phyloP scores from a whole-genome alignment of 495 filamentous ascomycete species.

The Xylaria telfairii region DNA sequence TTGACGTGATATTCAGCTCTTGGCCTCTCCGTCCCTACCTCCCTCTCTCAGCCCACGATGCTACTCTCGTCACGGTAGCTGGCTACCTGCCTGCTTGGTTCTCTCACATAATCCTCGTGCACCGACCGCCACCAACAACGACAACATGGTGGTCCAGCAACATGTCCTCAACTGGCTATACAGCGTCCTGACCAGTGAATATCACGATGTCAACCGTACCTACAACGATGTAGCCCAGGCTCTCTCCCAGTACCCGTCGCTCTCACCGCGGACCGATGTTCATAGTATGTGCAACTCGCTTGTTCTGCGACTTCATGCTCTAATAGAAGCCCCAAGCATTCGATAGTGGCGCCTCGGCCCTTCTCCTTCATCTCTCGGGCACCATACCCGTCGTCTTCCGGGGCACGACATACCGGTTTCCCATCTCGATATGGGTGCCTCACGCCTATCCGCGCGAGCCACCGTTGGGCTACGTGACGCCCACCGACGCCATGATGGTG shows the following conservation, averaged over 20 bases:
- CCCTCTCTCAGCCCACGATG: conserved; percentile 3
- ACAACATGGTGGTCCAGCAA: conserved; percentile 80
- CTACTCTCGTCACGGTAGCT: conserved; percentile 19
- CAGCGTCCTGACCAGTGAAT: conserved; percentile 87
- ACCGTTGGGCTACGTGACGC: conserved; percentile 86
- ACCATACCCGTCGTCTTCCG: conserved; percentile 89
- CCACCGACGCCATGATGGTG: conserved; percentile 86
- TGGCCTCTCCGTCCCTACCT: background rate
- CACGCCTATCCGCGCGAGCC: conserved; percentile 86
- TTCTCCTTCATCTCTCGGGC: conserved; percentile 85
- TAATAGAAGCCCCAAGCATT: conserved; percentile 64
- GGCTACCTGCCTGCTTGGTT: conserved; percentile 8
- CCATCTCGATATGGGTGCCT: conserved; percentile 93
- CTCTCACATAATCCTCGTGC: background rate
- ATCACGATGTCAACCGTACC: conserved; percentile 87
- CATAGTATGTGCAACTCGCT: conserved; percentile 71
- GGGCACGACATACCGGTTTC: conserved; percentile 88
- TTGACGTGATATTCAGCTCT: conserved; percentile 7
- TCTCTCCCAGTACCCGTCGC: conserved; percentile 79
- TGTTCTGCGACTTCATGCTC: background rate
- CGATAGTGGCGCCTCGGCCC: conserved; percentile 84
- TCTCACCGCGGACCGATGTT: conserved; percentile 92
- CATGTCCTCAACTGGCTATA: conserved; percentile 95
- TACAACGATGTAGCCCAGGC: conserved; percentile 89
- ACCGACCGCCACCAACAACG: conserved; percentile 48